Conservation (phyloP, 148 eudicot genomes). For the Agrostemma githago region DNA sequence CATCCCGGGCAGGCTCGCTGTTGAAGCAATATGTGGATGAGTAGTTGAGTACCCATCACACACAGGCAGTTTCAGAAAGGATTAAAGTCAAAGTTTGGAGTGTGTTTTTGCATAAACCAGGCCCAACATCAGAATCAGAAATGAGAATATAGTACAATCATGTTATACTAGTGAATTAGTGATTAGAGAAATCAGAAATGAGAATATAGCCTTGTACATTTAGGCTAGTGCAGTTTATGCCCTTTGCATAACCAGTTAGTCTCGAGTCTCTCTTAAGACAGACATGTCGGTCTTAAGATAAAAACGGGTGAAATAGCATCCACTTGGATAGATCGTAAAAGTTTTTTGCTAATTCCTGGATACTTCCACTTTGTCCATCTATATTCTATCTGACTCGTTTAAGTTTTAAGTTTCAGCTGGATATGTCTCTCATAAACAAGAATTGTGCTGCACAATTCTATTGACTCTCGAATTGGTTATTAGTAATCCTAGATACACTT, state of each 20-base stretch:
- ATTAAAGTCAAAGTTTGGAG: not conserved
- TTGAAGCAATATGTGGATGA: conserved; percentile 27
- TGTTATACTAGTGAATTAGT: not conserved
- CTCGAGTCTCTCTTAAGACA: no score
- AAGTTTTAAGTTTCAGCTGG: no score
- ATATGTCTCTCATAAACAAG: no score
- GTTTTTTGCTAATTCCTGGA: no score
- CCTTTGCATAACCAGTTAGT: not conserved
- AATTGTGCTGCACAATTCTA: not conserved
- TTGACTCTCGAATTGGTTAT: not conserved
- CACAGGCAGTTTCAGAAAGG: not conserved
- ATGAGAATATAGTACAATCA: not conserved
- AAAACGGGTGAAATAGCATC: no score
- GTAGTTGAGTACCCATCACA: conserved; percentile 5
- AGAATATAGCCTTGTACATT: not conserved
- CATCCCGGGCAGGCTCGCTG: conserved; percentile 24
- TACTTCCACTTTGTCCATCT: no score
- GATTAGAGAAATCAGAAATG: no score
- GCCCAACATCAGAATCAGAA: not conserved
- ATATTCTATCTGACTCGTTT: no score
- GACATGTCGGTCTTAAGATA: no score
- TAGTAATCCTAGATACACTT: not conserved
- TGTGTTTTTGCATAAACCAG: not conserved
- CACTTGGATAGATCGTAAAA: no score
- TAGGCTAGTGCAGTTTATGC: not conserved